Evolutionary conservation across 768 basidiomycete species (phyloP).

Genomic region (Chlorophyllum brunneum): DNA sequence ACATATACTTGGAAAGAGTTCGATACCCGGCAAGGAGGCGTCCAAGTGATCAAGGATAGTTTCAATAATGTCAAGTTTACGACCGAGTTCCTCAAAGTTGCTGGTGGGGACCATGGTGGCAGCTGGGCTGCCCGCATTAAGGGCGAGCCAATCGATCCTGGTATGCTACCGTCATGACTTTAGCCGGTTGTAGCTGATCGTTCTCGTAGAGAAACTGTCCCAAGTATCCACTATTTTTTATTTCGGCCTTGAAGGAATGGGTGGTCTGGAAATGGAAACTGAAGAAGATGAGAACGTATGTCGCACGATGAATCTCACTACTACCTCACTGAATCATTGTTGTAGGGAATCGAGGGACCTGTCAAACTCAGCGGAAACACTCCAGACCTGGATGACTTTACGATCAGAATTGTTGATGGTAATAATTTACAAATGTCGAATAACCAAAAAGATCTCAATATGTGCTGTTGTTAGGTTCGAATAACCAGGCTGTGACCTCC

Average conservation of each 20-base stretch:
- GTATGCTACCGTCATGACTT: slow-evolving; percentile 33
- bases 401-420: slow-evolving; percentile 79
- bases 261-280: slow-evolving; percentile 75
- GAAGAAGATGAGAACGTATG: slow-evolving; percentile 72
- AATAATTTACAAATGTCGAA: slow-evolving; percentile 3
- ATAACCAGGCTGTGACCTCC: slow-evolving; percentile 47
- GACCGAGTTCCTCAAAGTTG: slow-evolving; percentile 83
- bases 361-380: slow-evolving; percentile 70
- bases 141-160: slow-evolving; percentile 67
- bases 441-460: not conserved
- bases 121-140: slow-evolving; percentile 87
- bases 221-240: slow-evolving; percentile 83
- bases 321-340: not conserved
- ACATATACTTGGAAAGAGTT: slow-evolving; percentile 87
- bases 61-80: slow-evolving; percentile 83
- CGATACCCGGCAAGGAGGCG: slow-evolving; percentile 81
- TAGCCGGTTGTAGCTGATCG: not conserved
- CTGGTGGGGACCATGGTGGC: slow-evolving; percentile 77
- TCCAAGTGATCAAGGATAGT: slow-evolving; percentile 79
- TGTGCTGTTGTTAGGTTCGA: slow-evolving; percentile 38
- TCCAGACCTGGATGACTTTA: slow-evolving; percentile 80
- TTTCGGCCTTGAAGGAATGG: slow-evolving; percentile 82
- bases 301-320: slow-evolving; percentile 11
- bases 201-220: slow-evolving; percentile 40
- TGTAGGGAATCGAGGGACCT: slow-evolving; percentile 70